Percentiles rank a stretch among this genome's conserved stretches.
Conservation (phyloP, 306 rosid species). For the Benincasa hispida region DNA sequence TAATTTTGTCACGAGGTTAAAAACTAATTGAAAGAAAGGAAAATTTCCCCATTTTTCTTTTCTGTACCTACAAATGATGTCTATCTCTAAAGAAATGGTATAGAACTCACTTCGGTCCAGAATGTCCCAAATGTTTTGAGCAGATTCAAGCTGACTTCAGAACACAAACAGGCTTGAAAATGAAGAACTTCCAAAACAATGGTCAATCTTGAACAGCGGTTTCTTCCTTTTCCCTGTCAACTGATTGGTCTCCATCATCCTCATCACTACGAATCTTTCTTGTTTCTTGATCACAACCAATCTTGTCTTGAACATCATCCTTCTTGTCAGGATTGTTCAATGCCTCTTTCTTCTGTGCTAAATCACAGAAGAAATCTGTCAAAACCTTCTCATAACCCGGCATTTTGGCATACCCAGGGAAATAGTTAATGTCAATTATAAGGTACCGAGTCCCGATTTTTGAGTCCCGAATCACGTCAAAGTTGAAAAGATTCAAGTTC, state of each 20-base stretch:
- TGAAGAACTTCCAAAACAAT: neutral
- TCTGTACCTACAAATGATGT: neutral
- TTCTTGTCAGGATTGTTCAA: neutral
- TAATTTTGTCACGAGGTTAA: neutral
- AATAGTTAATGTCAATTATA: conserved; percentile 83
- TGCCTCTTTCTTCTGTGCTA: conserved; percentile 25
- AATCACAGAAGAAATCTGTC: conserved; percentile 80
- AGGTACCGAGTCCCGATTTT: conserved; percentile 68
- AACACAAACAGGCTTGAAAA: neutral
- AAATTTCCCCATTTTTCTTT: neutral
- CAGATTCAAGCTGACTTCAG: neutral
- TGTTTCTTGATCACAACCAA: conserved; percentile 17
- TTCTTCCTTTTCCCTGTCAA: neutral
- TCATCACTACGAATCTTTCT: conserved; percentile 22
- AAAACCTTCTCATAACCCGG: conserved; percentile 67
- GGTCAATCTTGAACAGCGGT: neutral
- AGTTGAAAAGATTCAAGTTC: conserved; percentile 70
- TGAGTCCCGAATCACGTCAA: conserved; percentile 77
- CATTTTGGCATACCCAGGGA: conserved; percentile 99
- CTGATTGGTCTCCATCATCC: conserved; percentile 18
- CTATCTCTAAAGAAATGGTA: conserved; percentile 5
- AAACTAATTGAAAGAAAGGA: neutral
- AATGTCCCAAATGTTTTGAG: neutral
- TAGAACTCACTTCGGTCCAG: conserved; percentile 2
- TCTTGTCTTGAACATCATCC: conserved; percentile 3